These are phyloP conservation scores for Cytospora piceae DNA, from an alignment of 2,329 filamentous ascomycete genomes.

Conservation along the genomic window DNA sequence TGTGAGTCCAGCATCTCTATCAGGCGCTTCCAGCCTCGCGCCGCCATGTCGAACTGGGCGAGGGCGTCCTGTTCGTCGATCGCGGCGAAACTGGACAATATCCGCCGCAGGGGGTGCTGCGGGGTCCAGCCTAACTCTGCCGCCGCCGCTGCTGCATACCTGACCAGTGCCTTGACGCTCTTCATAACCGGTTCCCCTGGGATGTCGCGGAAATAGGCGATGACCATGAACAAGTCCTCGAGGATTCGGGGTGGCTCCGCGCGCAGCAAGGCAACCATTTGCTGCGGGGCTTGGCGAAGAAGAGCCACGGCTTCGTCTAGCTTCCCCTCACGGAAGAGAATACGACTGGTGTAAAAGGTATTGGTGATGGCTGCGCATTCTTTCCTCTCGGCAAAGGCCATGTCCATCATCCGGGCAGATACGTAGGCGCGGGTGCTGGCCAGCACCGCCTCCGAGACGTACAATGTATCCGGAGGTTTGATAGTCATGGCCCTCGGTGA, in stretches of 20 bases:
- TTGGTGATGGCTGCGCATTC: background rate
- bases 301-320: constrained; percentile 20
- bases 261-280: constrained; percentile 19
- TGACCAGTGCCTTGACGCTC: constrained; percentile 17
- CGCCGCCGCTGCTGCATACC: constrained; percentile 18
- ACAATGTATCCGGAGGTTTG: constrained; percentile 19
- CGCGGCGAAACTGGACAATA: constrained; percentile 8
- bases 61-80: constrained; percentile 2
- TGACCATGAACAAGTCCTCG: constrained; percentile 14
- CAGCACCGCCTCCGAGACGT: constrained; percentile 22
- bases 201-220: constrained; percentile 12
- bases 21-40: constrained; percentile 23
- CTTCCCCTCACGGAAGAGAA: constrained; percentile 5
- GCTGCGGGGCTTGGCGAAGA: constrained; percentile 10
- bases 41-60: constrained; percentile 4
- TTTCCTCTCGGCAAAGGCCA: background rate
- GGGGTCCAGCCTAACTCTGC: constrained; percentile 19
- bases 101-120: constrained; percentile 19
- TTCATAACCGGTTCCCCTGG: background rate
- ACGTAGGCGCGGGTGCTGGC: constrained; percentile 20
- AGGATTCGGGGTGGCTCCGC: constrained; percentile 20
- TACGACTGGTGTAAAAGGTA: constrained; percentile 1
- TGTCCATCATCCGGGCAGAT: background rate
- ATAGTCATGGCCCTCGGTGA: constrained; percentile 2
- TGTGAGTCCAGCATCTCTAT: constrained; percentile 13